Conservation (phyloP, 2,329 filamentous ascomycete genomes). For the Ascochyta lentis region DNA sequence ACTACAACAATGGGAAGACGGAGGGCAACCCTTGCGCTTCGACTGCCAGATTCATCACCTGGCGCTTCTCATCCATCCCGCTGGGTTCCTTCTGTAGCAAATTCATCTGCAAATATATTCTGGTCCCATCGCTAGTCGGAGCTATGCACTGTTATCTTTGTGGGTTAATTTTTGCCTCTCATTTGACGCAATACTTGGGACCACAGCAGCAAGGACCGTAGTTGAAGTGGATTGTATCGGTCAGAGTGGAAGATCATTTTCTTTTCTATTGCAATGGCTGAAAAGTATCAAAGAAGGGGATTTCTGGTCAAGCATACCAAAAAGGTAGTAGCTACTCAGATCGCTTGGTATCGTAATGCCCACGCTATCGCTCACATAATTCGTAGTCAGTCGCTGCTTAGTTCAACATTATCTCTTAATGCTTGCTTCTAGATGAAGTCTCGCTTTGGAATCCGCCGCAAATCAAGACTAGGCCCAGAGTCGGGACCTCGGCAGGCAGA, state of each 20-base stretch:
- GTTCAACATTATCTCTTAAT: conserved; percentile 12
- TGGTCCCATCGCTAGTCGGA: not conserved
- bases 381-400: conserved; percentile 11
- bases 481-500: not conserved
- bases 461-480: not conserved
- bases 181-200: not conserved
- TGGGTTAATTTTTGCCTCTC: not conserved
- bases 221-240: not conserved
- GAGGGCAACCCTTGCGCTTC: conserved; percentile 8
- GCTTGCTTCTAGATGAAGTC: conserved; percentile 1
- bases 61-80: not conserved
- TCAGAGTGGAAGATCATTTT: conserved; percentile 12
- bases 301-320: conserved; percentile 25
- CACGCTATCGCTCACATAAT: conserved; percentile 13
- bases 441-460: not conserved
- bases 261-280: conserved; percentile 15
- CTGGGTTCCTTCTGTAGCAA: not conserved
- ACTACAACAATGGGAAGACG: conserved; percentile 7
- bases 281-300: conserved; percentile 17
- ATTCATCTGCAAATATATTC: not conserved
- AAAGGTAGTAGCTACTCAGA: conserved; percentile 19
- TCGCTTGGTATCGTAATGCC: conserved; percentile 23
- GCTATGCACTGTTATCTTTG: not conserved
- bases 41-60: conserved; percentile 1
- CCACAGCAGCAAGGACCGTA: not conserved